Evolutionary conservation across 495 filamentous ascomycete species (phyloP).

Genomic region (Aspergillus diversus): DNA sequence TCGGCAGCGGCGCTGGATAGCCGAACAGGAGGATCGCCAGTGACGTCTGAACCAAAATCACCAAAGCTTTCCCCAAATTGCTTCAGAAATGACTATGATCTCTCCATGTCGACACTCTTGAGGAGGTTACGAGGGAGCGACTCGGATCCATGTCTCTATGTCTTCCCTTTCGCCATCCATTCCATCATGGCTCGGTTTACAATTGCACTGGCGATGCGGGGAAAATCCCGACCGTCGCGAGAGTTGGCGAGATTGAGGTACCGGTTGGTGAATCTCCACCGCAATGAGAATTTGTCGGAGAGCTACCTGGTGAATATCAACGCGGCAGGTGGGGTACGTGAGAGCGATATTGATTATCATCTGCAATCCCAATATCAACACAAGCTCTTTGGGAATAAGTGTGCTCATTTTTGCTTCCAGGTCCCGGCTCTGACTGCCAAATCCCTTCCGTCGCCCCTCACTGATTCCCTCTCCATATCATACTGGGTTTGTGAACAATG

Average conservation of each 20-base stretch:
- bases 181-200: slow-evolving; percentile 19
- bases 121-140: slow-evolving; percentile 8
- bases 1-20: too few species aligned
- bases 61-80: neutral
- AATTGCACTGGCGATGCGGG: slow-evolving; percentile 14
- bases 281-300: slow-evolving; percentile 19
- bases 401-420: neutral
- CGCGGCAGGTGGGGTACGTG: slow-evolving; percentile 15
- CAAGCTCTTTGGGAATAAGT: neutral
- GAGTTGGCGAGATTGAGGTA: slow-evolving; percentile 14
- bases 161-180: slow-evolving; percentile 20
- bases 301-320: slow-evolving; percentile 18
- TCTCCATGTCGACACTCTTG: neutral
- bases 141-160: slow-evolving; percentile 14
- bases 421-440: slow-evolving; percentile 18
- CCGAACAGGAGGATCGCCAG: too few species aligned
- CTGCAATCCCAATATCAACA: neutral
- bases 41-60: neutral
- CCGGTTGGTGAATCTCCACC: slow-evolving; percentile 17
- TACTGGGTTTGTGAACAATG: slow-evolving; percentile 23
- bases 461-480: slow-evolving; percentile 17
- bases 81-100: neutral
- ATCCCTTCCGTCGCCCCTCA: slow-evolving; percentile 14
- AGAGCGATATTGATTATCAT: neutral
- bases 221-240: slow-evolving; percentile 12